These are phyloP conservation scores for Nitzschia palea DNA, from an alignment of 108 stramenopile genomes.

Conservation along the genomic window DNA sequence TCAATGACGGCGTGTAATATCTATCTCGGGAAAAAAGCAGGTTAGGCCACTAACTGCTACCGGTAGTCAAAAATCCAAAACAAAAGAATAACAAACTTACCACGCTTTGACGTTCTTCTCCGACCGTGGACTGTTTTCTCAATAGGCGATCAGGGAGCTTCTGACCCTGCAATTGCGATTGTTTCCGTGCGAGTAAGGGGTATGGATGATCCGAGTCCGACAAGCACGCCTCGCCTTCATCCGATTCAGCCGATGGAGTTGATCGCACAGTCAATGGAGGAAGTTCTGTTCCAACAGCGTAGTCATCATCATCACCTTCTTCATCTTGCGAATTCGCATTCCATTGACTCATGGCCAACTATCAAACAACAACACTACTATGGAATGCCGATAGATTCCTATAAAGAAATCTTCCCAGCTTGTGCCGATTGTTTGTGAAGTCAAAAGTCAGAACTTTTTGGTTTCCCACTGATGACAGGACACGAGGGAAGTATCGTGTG, in stretches of 20 bases:
- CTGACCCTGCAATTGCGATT: not conserved
- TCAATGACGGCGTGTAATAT: slow-evolving; percentile 43
- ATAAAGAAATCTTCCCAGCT: too few species aligned
- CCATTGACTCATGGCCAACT: not conserved
- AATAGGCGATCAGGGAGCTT: not conserved
- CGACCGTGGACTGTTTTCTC: not conserved
- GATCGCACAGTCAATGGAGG: not conserved
- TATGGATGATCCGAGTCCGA: not conserved
- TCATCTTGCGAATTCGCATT: not conserved
- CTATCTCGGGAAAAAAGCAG: not conserved
- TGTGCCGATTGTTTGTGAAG: too few species aligned
- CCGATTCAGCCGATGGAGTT: not conserved
- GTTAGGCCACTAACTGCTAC: not conserved
- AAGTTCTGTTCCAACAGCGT: not conserved
- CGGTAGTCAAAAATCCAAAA: too few species aligned
- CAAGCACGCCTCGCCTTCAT: not conserved
- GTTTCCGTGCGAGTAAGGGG: not conserved
- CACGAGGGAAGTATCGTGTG: too few species aligned
- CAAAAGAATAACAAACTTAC: not conserved
- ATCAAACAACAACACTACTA: too few species aligned
- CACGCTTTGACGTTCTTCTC: not conserved
- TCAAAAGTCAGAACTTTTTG: too few species aligned
- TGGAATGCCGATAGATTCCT: too few species aligned
- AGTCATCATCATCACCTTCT: not conserved
- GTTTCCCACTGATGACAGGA: too few species aligned